Base-by-base conservation (phyloP, 805 yeast species). In the Tetrapisispora iriomotensis region DNA sequence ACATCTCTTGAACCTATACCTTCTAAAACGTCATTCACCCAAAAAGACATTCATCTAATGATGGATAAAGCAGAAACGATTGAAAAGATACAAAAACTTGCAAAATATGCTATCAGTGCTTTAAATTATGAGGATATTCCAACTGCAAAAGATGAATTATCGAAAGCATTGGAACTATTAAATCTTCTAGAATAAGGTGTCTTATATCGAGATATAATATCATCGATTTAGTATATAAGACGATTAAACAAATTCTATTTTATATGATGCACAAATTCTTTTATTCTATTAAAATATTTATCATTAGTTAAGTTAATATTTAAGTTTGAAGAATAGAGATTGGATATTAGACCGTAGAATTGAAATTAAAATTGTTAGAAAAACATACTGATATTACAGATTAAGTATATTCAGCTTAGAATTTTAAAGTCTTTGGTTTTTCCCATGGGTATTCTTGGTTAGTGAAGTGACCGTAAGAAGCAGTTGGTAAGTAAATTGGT, bases 401-500 rank as follows among this genome's bases (percentile, higher is more conserved):
- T 26, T 8, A 13, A 6, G 6, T 6, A n/a, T 6, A 14, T 10
- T 25, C n/a, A 14, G 25, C 44, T 68, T 78, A 82, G 46, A 71
- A 72, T 54, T 66, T 68, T 66, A 83, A 76, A 56, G 72, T 70
- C 74, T 82, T 86, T 70, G 96, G 95, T 71, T 84, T 79, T 77
- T 92, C 99, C 99, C 99, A 92, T 60, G 96, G 74, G 80, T 86
- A 83, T 63, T 80, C 82, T 77, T 90, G 99, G 82, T 92, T 85
- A 65, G 99, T 92, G 84, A 92, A 92, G 73, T 92, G 99, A 66
- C 99, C 99, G 70, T 92, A 90, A 42, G 95, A 82, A 59, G 99
- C 99, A 58, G 99, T 92, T 82, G 90, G 83, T 75, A 86, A 79
- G 78, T 92, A 92, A 70, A 92, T 92, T 69, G 99, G 99, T 74